Evolutionary conservation across 176 grass and related monocot species (phyloP), one percentile per base, ranked within the genome.

Genomic region (Secale cereale): DNA sequence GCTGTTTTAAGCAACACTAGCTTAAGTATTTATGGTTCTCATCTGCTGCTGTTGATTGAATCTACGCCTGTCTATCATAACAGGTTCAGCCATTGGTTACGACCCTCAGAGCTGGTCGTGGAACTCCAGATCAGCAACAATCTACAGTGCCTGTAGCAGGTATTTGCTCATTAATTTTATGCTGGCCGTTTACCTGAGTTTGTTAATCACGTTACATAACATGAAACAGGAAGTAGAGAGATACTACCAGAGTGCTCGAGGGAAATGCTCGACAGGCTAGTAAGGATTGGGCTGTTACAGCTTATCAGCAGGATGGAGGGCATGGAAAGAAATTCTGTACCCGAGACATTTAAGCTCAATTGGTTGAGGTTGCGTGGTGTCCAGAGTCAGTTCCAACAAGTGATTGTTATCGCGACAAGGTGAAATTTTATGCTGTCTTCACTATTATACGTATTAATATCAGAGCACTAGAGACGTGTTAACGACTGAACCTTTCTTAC

Each of bases 281-380:
- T 98, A 63, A 90, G 93, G 75, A 78, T 96, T 70, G 93, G 97
- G 27, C 86, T 98, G 62, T 85, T 94, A 74, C 89, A 91, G 73
- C 88, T 98, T 72, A 85, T 82, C 13, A 94, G 85, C 81, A 50
- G 67, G 33, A 86, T 91, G 64, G 91, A 92, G 78, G 93, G 93
- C 23, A 20, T 92, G 59, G 89, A 87, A 71, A 37, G 52, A 16
- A 81, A 94, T 13, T 89, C 88, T 3, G 81, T 84, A 35, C 90
- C 97, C 39, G 97, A 98, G 82, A 92, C 88, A 30, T 81, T 98
- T 59, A 87, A 89, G 80, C 90, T 98, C 48, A 98, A 96, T 86
- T 91, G 81, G 72, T 70, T 89, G 64, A 92, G 88, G 81, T 23
- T 98, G 78, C 89, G 97, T 63, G 85, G 90, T 92, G 85, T 91